A percentile compares a stretch with the other conserved stretches of the same genome.
Evolutionary conservation across 345 rosid genomes (phyloP).

Genomic region (Lumnitzera racemosa): DNA sequence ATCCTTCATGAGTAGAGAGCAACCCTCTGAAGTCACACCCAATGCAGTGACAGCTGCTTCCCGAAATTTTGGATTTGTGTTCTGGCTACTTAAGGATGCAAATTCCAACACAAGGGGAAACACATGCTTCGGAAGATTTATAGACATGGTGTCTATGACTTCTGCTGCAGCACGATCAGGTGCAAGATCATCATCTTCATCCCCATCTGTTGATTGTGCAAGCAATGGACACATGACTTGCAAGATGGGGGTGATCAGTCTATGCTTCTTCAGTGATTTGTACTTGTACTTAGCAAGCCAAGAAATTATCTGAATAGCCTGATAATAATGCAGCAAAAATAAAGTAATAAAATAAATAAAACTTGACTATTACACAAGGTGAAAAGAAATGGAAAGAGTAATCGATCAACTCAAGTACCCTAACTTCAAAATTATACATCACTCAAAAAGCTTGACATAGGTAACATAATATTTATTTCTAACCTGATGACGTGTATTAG

Average conservation of each 20-base stretch:
- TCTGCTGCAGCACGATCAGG: conserved; percentile 99
- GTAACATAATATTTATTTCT: conserved; percentile 8
- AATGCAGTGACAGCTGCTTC: conserved; percentile 95
- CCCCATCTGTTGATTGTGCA: conserved; percentile 65
- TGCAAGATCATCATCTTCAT: conserved; percentile 95
- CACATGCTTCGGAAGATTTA: conserved; percentile 86
- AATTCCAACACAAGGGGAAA: conserved; percentile 76
- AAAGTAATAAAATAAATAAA: background rate
- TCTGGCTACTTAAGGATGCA: conserved; percentile 72
- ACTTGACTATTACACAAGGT: background rate
- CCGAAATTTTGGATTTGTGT: conserved; percentile 66
- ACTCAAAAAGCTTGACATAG: conserved; percentile 1
- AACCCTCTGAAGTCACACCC: conserved; percentile 95
- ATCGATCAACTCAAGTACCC: background rate
- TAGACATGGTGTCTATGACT: conserved; percentile 96
- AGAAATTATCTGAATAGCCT: conserved; percentile 98
- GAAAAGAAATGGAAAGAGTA: background rate
- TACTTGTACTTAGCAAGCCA: conserved; percentile 97
- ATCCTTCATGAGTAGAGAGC: conserved; percentile 74
- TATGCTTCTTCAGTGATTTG: conserved; percentile 77
- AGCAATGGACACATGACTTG: conserved; percentile 98
- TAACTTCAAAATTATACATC: background rate
- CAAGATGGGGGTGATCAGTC: conserved; percentile 71
- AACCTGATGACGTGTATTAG: conserved; percentile 95
- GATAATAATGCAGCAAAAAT: conserved; percentile 16